Conservation (phyloP, 148 eudicot species). For the Cornus controversa region DNA sequence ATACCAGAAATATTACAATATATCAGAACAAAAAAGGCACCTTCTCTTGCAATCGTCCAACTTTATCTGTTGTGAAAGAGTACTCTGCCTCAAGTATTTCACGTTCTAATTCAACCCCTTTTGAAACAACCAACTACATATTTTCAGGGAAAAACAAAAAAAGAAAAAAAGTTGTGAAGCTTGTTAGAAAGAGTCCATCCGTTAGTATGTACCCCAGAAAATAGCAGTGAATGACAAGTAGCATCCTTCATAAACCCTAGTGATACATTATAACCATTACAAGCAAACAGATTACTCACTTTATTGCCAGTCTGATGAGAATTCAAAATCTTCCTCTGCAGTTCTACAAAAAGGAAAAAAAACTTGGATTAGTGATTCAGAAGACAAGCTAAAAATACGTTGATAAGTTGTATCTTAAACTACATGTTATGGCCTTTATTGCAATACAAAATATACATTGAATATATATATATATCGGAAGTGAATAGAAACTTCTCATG, state of each 20-base stretch:
- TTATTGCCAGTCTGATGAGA: slow-evolving; percentile 43
- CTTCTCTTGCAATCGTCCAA: not conserved
- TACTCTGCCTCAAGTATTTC: not conserved
- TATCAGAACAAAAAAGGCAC: slow-evolving; percentile 1
- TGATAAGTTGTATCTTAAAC: not conserved
- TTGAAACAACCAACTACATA: not conserved
- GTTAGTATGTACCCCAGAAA: not conserved
- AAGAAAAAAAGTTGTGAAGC: not conserved
- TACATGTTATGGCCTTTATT: no score
- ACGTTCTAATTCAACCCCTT: not conserved
- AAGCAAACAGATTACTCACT: slow-evolving; percentile 47
- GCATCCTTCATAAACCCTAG: not conserved
- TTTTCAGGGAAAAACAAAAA: no score
- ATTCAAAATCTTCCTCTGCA: slow-evolving; percentile 46
- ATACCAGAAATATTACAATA: not conserved
- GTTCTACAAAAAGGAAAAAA: slow-evolving; percentile 33
- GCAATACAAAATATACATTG: no score
- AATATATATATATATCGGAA: no score
- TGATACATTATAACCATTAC: slow-evolving; percentile 5
- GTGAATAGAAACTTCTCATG: no score
- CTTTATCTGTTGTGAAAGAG: not conserved
- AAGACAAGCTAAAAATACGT: not conserved
- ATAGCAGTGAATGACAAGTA: not conserved
- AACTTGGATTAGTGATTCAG: slow-evolving; percentile 7
- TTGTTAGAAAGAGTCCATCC: not conserved